A percentile compares a stretch with the other conserved stretches of the same genome.
These are phyloP conservation scores for Phytophthora brassicae DNA, from an alignment of 352 stramenopile species.

Conservation along the genomic window DNA sequence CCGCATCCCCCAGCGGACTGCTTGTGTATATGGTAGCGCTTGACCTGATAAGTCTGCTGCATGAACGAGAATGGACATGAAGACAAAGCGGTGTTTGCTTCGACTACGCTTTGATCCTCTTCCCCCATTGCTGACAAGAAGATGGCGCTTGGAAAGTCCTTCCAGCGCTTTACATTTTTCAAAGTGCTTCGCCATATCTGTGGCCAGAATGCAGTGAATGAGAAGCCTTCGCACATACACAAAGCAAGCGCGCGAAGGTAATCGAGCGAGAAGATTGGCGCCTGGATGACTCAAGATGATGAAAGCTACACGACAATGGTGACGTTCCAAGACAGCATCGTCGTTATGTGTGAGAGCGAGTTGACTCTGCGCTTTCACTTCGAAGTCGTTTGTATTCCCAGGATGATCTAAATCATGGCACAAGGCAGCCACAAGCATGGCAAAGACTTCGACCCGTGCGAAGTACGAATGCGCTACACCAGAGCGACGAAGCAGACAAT, in stretches of 20 bases:
- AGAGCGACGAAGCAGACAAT: constrained; percentile 45
- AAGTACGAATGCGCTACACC: constrained; percentile 47
- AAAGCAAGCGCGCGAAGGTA: constrained; percentile 48
- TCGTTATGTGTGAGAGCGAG: constrained; percentile 85
- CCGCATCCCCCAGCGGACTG: constrained; percentile 59
- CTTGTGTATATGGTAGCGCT: constrained; percentile 55
- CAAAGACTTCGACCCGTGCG: constrained; percentile 52
- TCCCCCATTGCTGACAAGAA: constrained; percentile 17
- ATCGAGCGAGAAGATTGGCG: constrained; percentile 61
- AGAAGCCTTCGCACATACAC: constrained; percentile 51
- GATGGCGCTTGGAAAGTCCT: constrained; percentile 43
- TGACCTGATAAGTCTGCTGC: constrained; percentile 73
- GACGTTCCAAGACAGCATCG: constrained; percentile 80
- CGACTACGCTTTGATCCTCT: constrained; percentile 39
- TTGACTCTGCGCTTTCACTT: constrained; percentile 68
- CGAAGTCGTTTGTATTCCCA: constrained; percentile 84
- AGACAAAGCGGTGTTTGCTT: constrained; percentile 35
- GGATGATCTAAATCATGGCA: constrained; percentile 83
- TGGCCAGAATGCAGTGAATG: constrained; percentile 71
- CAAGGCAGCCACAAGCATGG: constrained; percentile 52
- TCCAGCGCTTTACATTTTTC: constrained; percentile 68
- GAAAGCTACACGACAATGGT: constrained; percentile 73
- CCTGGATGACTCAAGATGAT: constrained; percentile 62
- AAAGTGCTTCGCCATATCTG: constrained; percentile 79
- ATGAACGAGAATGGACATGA: constrained; percentile 71